Base-by-base conservation (phyloP, 2,329 filamentous ascomycete species). In the Proliferodiscus dingleyae region DNA sequence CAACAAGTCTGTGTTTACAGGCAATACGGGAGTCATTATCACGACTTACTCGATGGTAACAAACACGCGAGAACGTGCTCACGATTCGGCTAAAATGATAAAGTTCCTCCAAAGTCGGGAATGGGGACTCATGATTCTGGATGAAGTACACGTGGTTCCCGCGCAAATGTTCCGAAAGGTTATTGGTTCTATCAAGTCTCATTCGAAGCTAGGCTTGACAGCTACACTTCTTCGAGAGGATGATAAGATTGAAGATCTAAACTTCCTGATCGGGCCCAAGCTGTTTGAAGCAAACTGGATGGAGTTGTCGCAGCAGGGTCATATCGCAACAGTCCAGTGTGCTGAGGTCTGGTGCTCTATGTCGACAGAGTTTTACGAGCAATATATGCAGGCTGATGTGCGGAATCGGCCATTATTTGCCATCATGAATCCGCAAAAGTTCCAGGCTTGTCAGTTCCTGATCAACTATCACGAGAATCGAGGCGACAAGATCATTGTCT, bases 231-330 rank as follows among this genome's bases (percentile, higher is more conserved):
- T 98, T 13, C 81, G 93, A 71, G 93, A 98, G 68, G 93, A 98
- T 61, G 91, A 98, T 73, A 97, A 97, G 71, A 98, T 98, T 63
- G 88, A 87, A 21, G 90, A 97, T 72, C 69, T 98, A 37, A 98
- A 98, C 66, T 98, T 97, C 63, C 71, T 98, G 47, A 97, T 98
- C 60, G 93, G 93, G 0, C 93, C 93, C 0, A 98, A 98, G 66
- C 74, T 98, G 0, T 98, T 95, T 63, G 93, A 98, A 67, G 93
- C 93, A 22, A 98, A 98, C 65, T 98, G 93, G 93, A 95, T 97
- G 83, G 93, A 98, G 66, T 78, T 98, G 32, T 93, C 91, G 1
- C 88, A 96, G 61, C 89, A 96, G 67, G 93, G 93, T 1, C 90
- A 96, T 63, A 98, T 98, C 64, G 93, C 93, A 28, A 85, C 89